Conservation (phyloP, 495 filamentous ascomycete species). For the Hyaloscypha bicolor region DNA sequence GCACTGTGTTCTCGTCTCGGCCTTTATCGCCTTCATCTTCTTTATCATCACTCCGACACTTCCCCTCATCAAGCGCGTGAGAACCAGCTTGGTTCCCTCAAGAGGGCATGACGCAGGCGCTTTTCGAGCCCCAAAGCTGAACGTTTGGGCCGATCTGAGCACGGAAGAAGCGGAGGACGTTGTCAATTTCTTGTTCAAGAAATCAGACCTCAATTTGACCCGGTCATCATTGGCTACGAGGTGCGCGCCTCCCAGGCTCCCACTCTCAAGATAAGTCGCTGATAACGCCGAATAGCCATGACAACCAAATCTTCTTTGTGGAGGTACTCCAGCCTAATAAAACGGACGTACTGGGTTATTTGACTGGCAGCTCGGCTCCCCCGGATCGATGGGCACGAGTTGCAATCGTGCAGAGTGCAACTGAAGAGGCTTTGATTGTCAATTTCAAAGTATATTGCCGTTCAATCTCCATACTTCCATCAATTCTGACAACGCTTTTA, state of each 20-base stretch:
- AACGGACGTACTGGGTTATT: constrained; percentile 47
- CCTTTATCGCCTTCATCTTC: constrained; percentile 7
- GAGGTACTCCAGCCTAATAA: constrained; percentile 57
- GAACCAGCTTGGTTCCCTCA: not conserved
- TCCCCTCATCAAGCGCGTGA: not conserved
- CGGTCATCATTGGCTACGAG: constrained; percentile 31
- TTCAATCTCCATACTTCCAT: not conserved
- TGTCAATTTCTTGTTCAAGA: constrained; percentile 39
- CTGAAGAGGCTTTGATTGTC: constrained; percentile 40
- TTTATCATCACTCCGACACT: not conserved
- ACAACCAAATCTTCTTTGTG: constrained; percentile 31
- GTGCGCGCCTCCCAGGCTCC: constrained; percentile 40
- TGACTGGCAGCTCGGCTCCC: constrained; percentile 40
- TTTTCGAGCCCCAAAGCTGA: constrained; percentile 36
- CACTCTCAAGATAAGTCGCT: not conserved
- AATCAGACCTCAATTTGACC: constrained; percentile 42
- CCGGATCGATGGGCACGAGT: constrained; percentile 52
- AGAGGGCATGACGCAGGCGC: not conserved
- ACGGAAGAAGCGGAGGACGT: constrained; percentile 38
- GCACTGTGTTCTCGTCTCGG: constrained; percentile 3
- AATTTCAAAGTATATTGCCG: not conserved
- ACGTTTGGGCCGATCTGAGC: constrained; percentile 38
- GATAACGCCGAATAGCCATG: not conserved
- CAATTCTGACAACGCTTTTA: not conserved
- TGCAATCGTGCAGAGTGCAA: constrained; percentile 42